These are phyloP conservation scores for Beverwykella pulmonaria DNA, from an alignment of 495 filamentous ascomycete genomes.

Conservation along the genomic window DNA sequence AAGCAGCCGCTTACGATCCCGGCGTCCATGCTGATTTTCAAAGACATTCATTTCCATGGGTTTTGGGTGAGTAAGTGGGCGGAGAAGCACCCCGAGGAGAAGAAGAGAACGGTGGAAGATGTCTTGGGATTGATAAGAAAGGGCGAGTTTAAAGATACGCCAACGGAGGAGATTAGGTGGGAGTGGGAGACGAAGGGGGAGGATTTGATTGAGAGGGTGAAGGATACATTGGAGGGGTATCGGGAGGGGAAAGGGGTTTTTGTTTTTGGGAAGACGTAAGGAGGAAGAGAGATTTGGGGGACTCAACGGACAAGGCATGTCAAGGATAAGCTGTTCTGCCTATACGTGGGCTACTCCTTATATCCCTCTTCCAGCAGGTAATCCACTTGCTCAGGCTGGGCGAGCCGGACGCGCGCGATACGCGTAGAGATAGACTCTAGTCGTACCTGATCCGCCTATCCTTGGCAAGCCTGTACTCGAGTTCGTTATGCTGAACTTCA, in stretches of 20 bases:
- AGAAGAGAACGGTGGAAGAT: slow-evolving; percentile 77
- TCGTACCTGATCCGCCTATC: slow-evolving; percentile 43
- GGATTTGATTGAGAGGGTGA: slow-evolving; percentile 35
- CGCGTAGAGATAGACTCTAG: slow-evolving; percentile 47
- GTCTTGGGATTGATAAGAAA: slow-evolving; percentile 71
- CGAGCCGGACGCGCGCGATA: slow-evolving; percentile 42
- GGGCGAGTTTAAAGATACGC: slow-evolving; percentile 80
- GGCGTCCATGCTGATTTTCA: slow-evolving; percentile 84
- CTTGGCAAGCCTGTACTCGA: slow-evolving; percentile 38
- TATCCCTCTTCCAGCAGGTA: slow-evolving; percentile 44
- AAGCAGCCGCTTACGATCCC: slow-evolving; percentile 78
- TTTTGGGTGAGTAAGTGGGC: slow-evolving; percentile 95
- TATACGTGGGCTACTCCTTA: slow-evolving; percentile 48
- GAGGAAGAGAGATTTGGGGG: too few relatives aligned
- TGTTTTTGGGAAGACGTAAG: slow-evolving; percentile 64
- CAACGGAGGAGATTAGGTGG: slow-evolving; percentile 79
- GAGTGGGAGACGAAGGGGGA: slow-evolving; percentile 72
- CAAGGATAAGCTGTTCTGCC: too few relatives aligned
- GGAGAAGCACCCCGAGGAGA: slow-evolving; percentile 71
- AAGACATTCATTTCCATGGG: slow-evolving; percentile 79
- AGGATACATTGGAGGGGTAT: slow-evolving; percentile 41
- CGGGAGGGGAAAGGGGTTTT: slow-evolving; percentile 83
- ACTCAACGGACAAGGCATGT: neutral
- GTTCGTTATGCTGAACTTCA: too few relatives aligned
- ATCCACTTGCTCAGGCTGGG: slow-evolving; percentile 41